Evolutionary conservation across 352 stramenopile species (phyloP).

Genomic region (Phytophthora fragariaefolia): DNA sequence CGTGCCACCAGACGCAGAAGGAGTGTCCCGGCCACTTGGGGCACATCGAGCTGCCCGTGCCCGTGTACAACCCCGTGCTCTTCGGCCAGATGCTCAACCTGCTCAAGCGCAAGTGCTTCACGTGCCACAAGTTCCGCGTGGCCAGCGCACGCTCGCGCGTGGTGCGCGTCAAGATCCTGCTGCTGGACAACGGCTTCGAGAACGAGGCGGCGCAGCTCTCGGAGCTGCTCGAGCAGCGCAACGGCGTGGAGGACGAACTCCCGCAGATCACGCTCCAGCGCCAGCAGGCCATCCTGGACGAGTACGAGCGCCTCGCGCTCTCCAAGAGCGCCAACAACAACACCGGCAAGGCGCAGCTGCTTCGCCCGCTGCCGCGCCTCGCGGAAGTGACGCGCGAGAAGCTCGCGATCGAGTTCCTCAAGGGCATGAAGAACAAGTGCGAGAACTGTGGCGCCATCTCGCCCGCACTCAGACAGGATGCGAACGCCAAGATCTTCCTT

Average conservation of each 20-base stretch:
- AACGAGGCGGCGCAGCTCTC: slow-evolving; percentile 78
- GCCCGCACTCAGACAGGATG: slow-evolving; percentile 96
- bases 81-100: slow-evolving; percentile 96
- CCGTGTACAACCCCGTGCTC: slow-evolving; percentile 98
- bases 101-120: slow-evolving; percentile 98
- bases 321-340: slow-evolving; percentile 46
- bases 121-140: slow-evolving; percentile 97
- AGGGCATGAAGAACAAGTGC: slow-evolving; percentile 94
- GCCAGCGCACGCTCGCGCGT: slow-evolving; percentile 78
- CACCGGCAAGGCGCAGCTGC: slow-evolving; percentile 38
- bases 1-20: slow-evolving; percentile 95
- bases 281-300: slow-evolving; percentile 87
- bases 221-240: slow-evolving; percentile 87
- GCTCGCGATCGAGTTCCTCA: slow-evolving; percentile 92
- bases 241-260: slow-evolving; percentile 86
- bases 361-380: slow-evolving; percentile 56
- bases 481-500: slow-evolving; percentile 98
- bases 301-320: slow-evolving; percentile 89
- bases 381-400: slow-evolving; percentile 82
- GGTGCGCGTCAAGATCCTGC: slow-evolving; percentile 90
- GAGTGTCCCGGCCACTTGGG: slow-evolving; percentile 98
- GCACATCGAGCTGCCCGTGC: slow-evolving; percentile 98
- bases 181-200: slow-evolving; percentile 91
- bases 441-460: slow-evolving; percentile 97
- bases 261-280: slow-evolving; percentile 75